phyloP scores from a whole-genome alignment of 495 filamentous ascomycete species.

The Talaromyces stipitatus region DNA sequence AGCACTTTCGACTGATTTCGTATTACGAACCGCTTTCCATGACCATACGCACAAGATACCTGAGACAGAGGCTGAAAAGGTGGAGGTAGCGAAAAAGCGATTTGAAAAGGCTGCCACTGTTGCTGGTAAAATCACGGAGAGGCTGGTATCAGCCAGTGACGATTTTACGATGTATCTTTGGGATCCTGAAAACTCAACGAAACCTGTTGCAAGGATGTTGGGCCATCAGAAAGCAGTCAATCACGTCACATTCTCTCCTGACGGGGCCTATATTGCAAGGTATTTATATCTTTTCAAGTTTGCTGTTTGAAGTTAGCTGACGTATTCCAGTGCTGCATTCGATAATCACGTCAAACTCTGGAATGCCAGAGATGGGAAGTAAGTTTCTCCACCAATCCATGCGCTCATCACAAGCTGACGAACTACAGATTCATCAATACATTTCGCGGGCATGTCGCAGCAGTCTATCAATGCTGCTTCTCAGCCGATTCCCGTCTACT shows the following conservation, averaged over 20 bases:
- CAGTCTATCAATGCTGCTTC: conserved; percentile 87
- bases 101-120: conserved; percentile 83
- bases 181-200: conserved; percentile 72
- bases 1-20: conserved; percentile 86
- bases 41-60: conserved; percentile 75
- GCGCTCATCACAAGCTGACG: not conserved
- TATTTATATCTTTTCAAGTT: not conserved
- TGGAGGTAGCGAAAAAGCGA: conserved; percentile 69
- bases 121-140: conserved; percentile 71
- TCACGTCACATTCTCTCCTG: conserved; percentile 88
- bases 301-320: not conserved
- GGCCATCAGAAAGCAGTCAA: conserved; percentile 97
- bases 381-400: conserved; percentile 14
- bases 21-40: conserved; percentile 78
- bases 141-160: conserved; percentile 83
- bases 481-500: conserved; percentile 80
- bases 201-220: conserved; percentile 77
- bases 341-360: conserved; percentile 92
- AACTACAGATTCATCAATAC: conserved; percentile 64
- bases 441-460: conserved; percentile 84
- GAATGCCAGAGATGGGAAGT: conserved; percentile 62
- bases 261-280: conserved; percentile 70
- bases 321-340: conserved; percentile 56
- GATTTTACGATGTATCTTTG: conserved; percentile 97
- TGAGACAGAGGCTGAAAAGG: conserved; percentile 57